phyloP scores from a whole-genome alignment of 129 eudicot genomes.

The Scalesia atractyloides region DNA sequence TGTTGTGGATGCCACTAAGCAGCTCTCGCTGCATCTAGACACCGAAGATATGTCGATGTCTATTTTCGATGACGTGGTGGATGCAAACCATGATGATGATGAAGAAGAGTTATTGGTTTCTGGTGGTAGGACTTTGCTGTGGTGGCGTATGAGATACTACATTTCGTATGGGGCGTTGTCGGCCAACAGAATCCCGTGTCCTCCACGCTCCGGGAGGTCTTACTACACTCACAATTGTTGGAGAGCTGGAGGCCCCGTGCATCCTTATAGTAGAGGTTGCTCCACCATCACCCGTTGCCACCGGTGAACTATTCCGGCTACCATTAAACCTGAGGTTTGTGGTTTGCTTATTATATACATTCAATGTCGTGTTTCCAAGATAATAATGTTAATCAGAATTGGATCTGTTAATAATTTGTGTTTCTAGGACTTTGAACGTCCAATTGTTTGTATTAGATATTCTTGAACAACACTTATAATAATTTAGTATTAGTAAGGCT shows the following conservation, averaged over 20 bases:
- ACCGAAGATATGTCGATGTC: conserved; percentile 30
- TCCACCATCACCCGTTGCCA: conserved; percentile 80
- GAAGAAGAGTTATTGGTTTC: background rate
- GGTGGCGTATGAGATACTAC: conserved; percentile 51
- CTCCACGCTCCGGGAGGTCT: conserved; percentile 84
- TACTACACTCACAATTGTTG: conserved; percentile 73
- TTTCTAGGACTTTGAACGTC: background rate
- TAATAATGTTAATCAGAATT: background rate
- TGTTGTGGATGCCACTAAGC: conserved; percentile 12
- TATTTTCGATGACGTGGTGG: conserved; percentile 19
- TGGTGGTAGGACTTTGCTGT: conserved; percentile 51
- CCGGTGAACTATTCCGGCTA: conserved; percentile 29
- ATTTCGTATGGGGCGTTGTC: conserved; percentile 79
- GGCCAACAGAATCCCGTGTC: conserved; percentile 78
- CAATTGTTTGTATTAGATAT: background rate
- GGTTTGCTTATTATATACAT: background rate
- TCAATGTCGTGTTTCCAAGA: background rate
- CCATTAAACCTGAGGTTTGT: background rate
- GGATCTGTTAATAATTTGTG: conserved; percentile 11
- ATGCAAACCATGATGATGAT: conserved; percentile 19
- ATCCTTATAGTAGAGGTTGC: conserved; percentile 78
- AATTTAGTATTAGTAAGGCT: no score
- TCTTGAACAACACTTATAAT: background rate
- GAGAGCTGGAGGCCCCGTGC: conserved; percentile 56
- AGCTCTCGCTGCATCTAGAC: conserved; percentile 20